Base-by-base conservation (phyloP, 2,329 filamentous ascomycete genomes). In the Volutella citrinella region DNA sequence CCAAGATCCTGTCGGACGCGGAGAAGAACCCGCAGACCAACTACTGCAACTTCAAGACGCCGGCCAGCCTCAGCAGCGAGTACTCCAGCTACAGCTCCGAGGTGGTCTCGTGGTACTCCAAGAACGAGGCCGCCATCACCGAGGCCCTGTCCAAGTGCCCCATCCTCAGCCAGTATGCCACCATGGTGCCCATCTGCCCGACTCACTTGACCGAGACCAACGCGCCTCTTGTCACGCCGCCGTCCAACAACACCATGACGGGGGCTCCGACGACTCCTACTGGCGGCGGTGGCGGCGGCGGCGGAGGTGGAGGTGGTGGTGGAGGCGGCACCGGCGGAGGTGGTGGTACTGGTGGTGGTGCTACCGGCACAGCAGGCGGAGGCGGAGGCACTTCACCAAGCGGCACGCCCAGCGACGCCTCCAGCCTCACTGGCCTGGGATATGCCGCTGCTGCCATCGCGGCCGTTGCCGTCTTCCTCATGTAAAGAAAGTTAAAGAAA, bases 11-110 rank as follows among this genome's bases (percentile, higher is more conserved):
- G 36, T 42, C 48, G 21, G 54, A 55, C 43, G 20, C 48, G 18
- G 27, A 28, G 9, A 35, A 41, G 8, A 32, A 56, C 43, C 43
- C 51, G 6, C 45, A 48, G 32, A 52, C 54, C 32, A 51, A 63
- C 52, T 43, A 51, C 5, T 65, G 62, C 59, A 14, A 36, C 42
- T 53, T 57, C 51, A 52, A 36, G 34, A 36, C 51, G 7, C 57
- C 63, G n/a, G 23, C 41, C 15, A 52, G 47, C 46, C 52, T 65
- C 21, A 52, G 42, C 46, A 44, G 37, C 19, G 44, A 57, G 25
- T 63, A 56, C 49, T 38, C 45, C 16, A 50, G 45, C 40, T 65
- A 63, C 55, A 54, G 44, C 44, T 48, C 46, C 30, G 34, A 55
- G 40, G 34, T 59, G 20, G 14, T 42, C 9, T 49, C 45, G 3